Conservation (phyloP, 2,329 filamentous ascomycete species). For the Botrytis aclada region DNA sequence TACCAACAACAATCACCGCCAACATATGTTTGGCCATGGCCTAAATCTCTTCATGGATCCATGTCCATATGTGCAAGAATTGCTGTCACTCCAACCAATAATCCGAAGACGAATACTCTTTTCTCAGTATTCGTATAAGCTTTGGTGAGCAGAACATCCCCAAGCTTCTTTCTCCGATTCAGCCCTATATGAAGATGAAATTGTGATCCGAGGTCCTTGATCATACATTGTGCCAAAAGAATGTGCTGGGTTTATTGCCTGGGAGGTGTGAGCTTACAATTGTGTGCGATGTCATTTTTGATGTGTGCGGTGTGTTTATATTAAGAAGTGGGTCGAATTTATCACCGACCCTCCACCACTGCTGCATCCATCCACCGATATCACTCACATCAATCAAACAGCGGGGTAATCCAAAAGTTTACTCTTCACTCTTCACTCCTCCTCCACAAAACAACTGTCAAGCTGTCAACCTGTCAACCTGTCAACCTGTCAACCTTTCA, state of each 20-base stretch:
- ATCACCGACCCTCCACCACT: neutral
- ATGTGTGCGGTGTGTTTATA: neutral
- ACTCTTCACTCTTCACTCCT: neutral
- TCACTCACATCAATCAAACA: neutral
- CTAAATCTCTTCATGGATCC: neutral
- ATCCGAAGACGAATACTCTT: neutral
- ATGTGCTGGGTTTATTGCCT: neutral
- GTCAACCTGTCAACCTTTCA: neutral
- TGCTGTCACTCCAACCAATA: too few species aligned
- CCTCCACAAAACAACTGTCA: too few species aligned
- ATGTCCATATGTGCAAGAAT: neutral
- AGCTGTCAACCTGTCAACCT: neutral
- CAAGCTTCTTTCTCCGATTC: neutral
- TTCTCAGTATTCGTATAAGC: neutral
- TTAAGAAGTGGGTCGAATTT: neutral
- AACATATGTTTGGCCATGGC: neutral
- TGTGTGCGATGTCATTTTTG: neutral
- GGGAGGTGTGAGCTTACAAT: neutral
- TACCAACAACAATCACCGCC: neutral
- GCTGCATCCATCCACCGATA: neutral
- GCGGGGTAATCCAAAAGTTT: neutral
- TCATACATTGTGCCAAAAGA: neutral
- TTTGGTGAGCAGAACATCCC: neutral
- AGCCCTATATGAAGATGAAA: conserved; percentile 4
- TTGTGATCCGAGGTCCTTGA: neutral